Evolutionary conservation across 140 eudicot genomes (phyloP).

Genomic region (Stevia rebaudiana): DNA sequence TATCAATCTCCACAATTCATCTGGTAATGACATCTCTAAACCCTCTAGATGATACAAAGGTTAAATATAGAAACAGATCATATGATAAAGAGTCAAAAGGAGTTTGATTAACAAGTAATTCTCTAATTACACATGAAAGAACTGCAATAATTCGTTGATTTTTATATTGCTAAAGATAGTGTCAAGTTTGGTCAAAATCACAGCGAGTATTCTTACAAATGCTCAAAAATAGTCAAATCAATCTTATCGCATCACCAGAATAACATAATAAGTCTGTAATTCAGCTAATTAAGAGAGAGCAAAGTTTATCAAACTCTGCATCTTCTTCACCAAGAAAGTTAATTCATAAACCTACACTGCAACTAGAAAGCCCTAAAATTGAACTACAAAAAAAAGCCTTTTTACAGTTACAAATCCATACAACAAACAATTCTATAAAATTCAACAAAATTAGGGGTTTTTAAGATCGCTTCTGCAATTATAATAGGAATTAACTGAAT

Average conservation of each 20-base stretch:
- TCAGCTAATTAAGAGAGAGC: background rate
- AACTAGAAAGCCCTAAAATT: background rate
- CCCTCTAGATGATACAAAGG: background rate
- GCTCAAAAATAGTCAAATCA: background rate
- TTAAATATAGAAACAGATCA: background rate
- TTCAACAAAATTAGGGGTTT: background rate
- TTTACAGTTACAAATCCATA: background rate
- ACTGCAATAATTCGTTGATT: background rate
- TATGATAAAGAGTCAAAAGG: background rate
- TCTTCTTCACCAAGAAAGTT: background rate
- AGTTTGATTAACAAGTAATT: background rate
- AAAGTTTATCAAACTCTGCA: background rate
- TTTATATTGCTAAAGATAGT: background rate
- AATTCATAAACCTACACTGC: background rate
- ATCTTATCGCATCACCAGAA: background rate
- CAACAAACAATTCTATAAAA: background rate
- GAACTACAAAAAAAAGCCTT: background rate
- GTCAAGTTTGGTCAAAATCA: background rate
- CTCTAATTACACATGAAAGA: background rate
- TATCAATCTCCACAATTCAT: slow-evolving; percentile 72
- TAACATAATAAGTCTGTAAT: background rate
- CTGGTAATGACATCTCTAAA: slow-evolving; percentile 59
- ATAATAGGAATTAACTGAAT: background rate
- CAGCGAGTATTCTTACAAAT: background rate
- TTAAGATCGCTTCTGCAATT: background rate